phyloP scores from a whole-genome alignment of 1,284 basidiomycete species.

The Tilletia walkeri region DNA sequence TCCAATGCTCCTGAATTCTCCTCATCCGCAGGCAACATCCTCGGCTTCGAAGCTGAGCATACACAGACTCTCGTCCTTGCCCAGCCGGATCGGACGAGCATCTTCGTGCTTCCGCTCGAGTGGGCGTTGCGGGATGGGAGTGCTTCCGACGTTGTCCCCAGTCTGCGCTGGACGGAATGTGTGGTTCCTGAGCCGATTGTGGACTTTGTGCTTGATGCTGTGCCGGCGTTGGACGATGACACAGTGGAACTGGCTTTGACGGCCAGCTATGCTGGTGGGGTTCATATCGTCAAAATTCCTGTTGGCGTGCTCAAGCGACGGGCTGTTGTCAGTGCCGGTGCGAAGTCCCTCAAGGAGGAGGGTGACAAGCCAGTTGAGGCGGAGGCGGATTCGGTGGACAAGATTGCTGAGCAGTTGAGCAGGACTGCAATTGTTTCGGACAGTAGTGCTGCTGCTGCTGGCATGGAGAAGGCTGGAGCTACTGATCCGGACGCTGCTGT shows the following conservation, averaged over 20 bases:
- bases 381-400: neutral
- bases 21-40: neutral
- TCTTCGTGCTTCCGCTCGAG: neutral
- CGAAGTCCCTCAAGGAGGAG: neutral
- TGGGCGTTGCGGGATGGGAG: neutral
- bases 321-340: neutral
- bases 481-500: neutral
- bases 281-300: neutral
- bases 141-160: neutral
- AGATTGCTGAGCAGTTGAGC: neutral
- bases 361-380: neutral
- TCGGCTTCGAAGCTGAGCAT: neutral
- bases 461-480: neutral
- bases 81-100: neutral
- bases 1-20: neutral
- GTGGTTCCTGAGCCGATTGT: constrained; percentile 2
- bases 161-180: constrained; percentile 8
- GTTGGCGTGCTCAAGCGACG: neutral
- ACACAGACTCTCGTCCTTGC: constrained; percentile 4
- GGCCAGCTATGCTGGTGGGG: neutral
- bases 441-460: neutral
- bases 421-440: neutral
- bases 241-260: neutral
- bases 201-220: constrained; percentile 7
- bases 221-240: neutral